phyloP scores from a whole-genome alignment of 2,329 filamentous ascomycete genomes.

The Epichloe amarillans region DNA sequence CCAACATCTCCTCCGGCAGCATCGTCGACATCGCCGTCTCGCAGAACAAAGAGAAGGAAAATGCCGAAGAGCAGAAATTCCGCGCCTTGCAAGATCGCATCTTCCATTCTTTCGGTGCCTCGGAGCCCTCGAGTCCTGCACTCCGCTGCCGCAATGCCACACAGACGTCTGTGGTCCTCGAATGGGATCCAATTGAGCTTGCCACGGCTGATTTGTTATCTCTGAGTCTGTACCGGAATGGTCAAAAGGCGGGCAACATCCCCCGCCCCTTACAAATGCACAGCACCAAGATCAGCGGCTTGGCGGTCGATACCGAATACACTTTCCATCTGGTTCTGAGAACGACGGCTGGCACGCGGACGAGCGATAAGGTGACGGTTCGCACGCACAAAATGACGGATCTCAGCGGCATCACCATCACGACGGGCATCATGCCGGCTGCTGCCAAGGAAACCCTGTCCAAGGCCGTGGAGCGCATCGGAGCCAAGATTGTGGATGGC shows the following conservation, averaged over 20 bases:
- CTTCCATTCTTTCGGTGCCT: conserved; percentile 70
- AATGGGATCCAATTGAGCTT: conserved; percentile 92
- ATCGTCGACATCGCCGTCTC: conserved; percentile 96
- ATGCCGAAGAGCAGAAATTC: conserved; percentile 62
- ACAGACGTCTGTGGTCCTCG: conserved; percentile 93
- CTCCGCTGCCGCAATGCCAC: conserved; percentile 93
- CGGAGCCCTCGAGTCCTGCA: conserved; percentile 60
- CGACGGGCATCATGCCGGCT: conserved; percentile 70
- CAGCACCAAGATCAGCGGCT: conserved; percentile 90
- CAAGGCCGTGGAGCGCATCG: conserved; percentile 71
- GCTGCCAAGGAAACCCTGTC: conserved; percentile 59
- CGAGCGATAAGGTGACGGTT: conserved; percentile 71
- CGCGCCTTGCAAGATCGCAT: conserved; percentile 79
- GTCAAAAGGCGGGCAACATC: conserved; percentile 91
- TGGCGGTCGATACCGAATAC: conserved; percentile 95
- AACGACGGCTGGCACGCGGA: conserved; percentile 78
- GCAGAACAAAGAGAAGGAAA: conserved; percentile 72
- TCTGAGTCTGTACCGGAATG: conserved; percentile 86
- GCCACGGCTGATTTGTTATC: conserved; percentile 86
- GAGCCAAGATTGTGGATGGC: conserved; percentile 77
- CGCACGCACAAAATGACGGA: conserved; percentile 98
- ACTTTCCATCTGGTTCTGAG: conserved; percentile 84
- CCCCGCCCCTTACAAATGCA: conserved; percentile 76
- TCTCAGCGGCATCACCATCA: conserved; percentile 87
- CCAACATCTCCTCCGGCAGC: conserved; percentile 87